A percentile compares a stretch with the other conserved stretches of the same genome.
phyloP scores from a whole-genome alignment of 306 rosid species.

The Vigna reflexopilosa region DNA sequence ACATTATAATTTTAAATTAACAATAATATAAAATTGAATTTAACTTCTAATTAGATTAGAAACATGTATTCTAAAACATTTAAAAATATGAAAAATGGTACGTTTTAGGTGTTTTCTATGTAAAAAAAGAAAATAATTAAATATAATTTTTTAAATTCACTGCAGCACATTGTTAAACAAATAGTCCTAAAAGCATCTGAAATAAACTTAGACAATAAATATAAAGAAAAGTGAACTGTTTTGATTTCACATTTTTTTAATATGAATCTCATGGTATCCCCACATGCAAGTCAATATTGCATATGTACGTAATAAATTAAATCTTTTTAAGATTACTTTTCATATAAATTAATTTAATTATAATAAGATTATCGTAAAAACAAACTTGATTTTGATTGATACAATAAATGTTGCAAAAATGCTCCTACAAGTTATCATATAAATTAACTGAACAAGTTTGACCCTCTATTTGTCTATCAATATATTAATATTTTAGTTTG shows the following conservation, averaged over 20 bases:
- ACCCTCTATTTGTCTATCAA: not conserved
- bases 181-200: too few species aligned
- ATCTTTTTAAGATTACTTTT: not conserved
- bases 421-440: too few species aligned
- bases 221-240: too few species aligned
- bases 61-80: not conserved
- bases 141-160: too few species aligned
- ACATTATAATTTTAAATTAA: too few species aligned
- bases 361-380: not conserved
- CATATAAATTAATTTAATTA: not conserved
- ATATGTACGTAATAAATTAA: not conserved
- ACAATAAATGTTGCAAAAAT: not conserved
- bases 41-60: too few species aligned
- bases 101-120: not conserved
- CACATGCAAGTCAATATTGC: not conserved
- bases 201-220: not conserved
- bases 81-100: too few species aligned
- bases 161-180: too few species aligned
- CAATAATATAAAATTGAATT: too few species aligned
- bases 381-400: not conserved
- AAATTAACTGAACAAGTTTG: not conserved
- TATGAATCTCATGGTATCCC: not conserved
- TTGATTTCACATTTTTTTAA: not conserved
- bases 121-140: too few species aligned
- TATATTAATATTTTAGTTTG: not conserved